These are phyloP conservation scores for Botrytis galanthina DNA, from an alignment of 2,329 filamentous ascomycete genomes.

Conservation along the genomic window DNA sequence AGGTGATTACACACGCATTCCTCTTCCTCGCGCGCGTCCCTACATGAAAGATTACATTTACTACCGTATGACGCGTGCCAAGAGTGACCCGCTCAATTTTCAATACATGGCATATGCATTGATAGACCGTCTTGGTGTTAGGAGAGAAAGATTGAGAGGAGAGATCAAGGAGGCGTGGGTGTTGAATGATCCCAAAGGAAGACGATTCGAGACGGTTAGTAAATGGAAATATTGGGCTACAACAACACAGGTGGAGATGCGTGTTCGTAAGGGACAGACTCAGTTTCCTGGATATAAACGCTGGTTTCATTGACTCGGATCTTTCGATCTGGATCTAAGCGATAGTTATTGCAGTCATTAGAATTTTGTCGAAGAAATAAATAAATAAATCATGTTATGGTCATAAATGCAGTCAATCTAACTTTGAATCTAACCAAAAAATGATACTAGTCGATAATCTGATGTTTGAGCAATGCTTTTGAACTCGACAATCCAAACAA, in stretches of 20 bases:
- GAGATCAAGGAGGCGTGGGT: not conserved
- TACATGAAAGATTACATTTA: not conserved
- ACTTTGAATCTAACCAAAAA: not conserved
- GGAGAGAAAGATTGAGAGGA: not conserved
- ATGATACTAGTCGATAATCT: not conserved
- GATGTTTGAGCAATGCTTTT: not conserved
- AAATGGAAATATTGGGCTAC: not conserved
- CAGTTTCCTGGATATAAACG: not conserved
- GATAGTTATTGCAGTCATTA: not conserved
- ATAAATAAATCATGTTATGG: not conserved
- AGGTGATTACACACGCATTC: not conserved
- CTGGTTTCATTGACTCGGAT: not conserved
- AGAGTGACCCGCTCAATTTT: not conserved
- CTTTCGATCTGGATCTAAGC: not conserved
- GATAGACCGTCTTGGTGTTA: not conserved
- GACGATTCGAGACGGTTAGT: not conserved
- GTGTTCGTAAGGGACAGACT: not conserved
- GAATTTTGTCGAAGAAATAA: not conserved
- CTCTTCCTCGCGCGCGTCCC: not conserved
- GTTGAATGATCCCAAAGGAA: not conserved
- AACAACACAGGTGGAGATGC: not conserved
- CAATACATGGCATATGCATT: not conserved
- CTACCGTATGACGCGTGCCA: not conserved
- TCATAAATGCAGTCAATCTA: not conserved
- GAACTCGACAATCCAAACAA: not conserved